A percentile compares a stretch with the other conserved stretches of the same genome.
phyloP scores from a whole-genome alignment of 371 early-diverging fungal genomes.

The Actinomortierella ambigua region DNA sequence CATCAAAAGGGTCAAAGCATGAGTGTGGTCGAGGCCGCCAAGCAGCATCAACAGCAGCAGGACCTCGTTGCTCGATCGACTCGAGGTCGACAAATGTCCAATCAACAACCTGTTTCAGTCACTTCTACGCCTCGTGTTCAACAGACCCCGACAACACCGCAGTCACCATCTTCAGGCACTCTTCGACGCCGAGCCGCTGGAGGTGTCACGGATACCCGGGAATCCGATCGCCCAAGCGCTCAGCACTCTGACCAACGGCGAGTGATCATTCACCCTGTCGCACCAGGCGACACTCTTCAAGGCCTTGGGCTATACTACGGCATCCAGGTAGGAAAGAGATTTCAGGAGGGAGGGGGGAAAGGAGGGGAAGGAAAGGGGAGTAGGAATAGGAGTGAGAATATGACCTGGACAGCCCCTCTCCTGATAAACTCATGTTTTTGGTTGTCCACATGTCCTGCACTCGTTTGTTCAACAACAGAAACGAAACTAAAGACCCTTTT shows the following conservation, averaged over 20 bases:
- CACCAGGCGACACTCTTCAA: conserved; percentile 44
- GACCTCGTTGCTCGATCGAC: no score
- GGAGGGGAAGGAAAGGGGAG: no score
- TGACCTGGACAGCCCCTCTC: neutral
- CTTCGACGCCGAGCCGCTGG: no score
- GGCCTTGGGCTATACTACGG: conserved; percentile 51
- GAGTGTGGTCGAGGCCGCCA: conserved; percentile 13
- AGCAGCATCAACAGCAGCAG: no score
- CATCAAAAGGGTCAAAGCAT: conserved; percentile 30
- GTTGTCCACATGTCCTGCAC: neutral
- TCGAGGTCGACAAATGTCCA: no score
- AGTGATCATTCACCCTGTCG: conserved; percentile 50
- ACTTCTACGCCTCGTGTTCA: no score
- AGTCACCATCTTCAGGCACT: no score
- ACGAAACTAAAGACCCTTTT: neutral
- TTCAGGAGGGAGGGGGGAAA: neutral
- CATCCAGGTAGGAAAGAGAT: conserved; percentile 38
- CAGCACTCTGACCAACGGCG: conserved; percentile 1
- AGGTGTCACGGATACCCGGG: no score
- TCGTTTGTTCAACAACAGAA: neutral
- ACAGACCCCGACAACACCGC: no score
- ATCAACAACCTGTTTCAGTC: no score
- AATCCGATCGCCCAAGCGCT: no score
- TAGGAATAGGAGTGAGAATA: no score
- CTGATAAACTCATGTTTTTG: neutral